Conservation (phyloP, 2,329 filamentous ascomycete genomes). For the Colletotrichum tabaci region DNA sequence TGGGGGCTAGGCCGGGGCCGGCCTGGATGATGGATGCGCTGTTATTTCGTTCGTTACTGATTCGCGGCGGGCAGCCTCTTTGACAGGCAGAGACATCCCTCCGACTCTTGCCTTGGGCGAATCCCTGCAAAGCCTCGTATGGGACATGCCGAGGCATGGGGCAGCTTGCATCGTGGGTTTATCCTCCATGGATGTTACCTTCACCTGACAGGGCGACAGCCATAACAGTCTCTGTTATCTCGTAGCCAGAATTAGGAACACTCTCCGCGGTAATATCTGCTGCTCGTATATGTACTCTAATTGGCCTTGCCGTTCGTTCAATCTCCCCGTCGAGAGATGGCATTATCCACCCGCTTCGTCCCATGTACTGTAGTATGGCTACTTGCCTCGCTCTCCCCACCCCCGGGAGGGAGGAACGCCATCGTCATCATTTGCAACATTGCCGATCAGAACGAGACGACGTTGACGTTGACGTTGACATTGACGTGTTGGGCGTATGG, state of each 20-base stretch:
- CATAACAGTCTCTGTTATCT: constrained; percentile 25
- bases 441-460: neutral
- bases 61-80: neutral
- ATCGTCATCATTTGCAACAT: constrained; percentile 32
- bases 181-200: constrained; percentile 32
- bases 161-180: constrained; percentile 7
- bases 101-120: neutral
- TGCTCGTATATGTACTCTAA: constrained; percentile 15
- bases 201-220: constrained; percentile 20
- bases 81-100: constrained; percentile 33
- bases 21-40: too few species aligned
- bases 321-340: constrained; percentile 15
- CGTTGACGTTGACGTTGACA: neutral
- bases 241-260: constrained; percentile 30
- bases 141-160: constrained; percentile 36
- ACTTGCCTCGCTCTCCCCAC: neutral
- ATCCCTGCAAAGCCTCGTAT: constrained; percentile 19
- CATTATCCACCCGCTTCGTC: constrained; percentile 32
- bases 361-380: constrained; percentile 15
- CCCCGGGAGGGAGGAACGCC: neutral
- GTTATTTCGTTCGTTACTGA: neutral
- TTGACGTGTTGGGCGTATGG: neutral
- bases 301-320: constrained; percentile 20
- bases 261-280: neutral
- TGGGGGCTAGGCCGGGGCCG: too few species aligned